Evolutionary conservation across 768 basidiomycete genomes (phyloP).

Genomic region (Pluteus cervinus): DNA sequence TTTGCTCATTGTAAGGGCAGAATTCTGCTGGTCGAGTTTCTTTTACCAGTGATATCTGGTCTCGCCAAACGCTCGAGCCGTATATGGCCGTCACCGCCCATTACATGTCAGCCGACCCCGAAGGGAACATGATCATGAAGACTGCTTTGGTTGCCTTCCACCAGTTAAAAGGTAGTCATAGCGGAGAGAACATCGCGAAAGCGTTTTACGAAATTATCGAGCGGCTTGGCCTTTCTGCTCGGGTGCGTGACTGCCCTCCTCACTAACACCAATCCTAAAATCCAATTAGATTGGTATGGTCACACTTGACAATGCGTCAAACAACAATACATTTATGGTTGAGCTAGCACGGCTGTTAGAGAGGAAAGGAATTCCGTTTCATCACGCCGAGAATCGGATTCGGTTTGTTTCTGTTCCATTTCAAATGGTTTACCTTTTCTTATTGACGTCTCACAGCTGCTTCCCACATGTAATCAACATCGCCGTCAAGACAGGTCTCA

Average conservation of each 20-base stretch:
- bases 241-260: constrained; percentile 17
- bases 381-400: not conserved
- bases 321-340: constrained; percentile 26
- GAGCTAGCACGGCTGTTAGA: no score
- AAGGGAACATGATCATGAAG: constrained; percentile 14
- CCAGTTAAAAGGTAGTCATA: constrained; percentile 21
- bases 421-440: no score
- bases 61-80: constrained; percentile 14
- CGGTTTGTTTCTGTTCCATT: no score
- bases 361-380: no score
- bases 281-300: constrained; percentile 17
- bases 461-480: constrained; percentile 8
- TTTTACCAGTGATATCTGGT: constrained; percentile 31
- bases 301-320: constrained; percentile 31
- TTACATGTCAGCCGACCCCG: constrained; percentile 13
- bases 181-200: constrained; percentile 18
- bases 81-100: constrained; percentile 28
- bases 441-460: constrained; percentile 1
- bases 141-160: constrained; percentile 24
- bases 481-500: not conserved
- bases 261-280: not conserved
- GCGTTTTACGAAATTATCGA: constrained; percentile 18
- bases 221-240: constrained; percentile 12
- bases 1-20: constrained; percentile 12
- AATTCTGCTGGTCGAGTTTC: constrained; percentile 20